Evolutionary conservation across 2,329 filamentous ascomycete species (phyloP), one percentile per base, ranked within the genome.

Genomic region (Beauveria asiatica): DNA sequence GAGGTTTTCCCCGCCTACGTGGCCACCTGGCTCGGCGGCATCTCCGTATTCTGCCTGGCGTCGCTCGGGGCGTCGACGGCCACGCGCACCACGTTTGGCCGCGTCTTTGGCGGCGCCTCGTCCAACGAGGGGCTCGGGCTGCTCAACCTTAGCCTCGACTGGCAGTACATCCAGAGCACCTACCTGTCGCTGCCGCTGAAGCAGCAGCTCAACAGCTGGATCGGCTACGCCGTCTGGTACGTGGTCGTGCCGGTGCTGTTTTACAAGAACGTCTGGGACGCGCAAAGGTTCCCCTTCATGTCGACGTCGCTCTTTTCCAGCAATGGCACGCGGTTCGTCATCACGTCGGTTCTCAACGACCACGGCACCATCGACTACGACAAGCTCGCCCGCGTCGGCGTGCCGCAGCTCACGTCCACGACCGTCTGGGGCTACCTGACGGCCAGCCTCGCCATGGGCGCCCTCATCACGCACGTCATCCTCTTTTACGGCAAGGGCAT

Each of bases 1-100:
- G 77, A 80, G 52, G 67, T 78, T 9, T 68, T 81, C 39, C 78
- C 78, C 0, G 73, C 78, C 41, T 79, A 77, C 59, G 72, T 80
- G 11, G 74, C 77, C 61, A 71, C 77, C 2, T 65, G 76, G 37
- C 66, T 80, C 5, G 74, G 67, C 17, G 72, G 72, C 5, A 60
- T 76, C 16, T 70, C 67, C 66, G n/a, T 80, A 21, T 76, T 80
- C 62, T 80, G 78, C 61, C 70, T 80, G 3, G 75, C 77, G 0
- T 73, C 77, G 1, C 71, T 75, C 58, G 67, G 76, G 44, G 78
- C 68, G 27, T 63, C 64, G 5, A 33, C 42, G 57, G 17, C 27
- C 16, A 69, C 63, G 3, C 67, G 64, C 37, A 65, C 62, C 54
- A 61, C 63, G 59, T 65, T 68, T 56, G 64, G 66, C 16, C 66